Evolutionary conservation across 495 filamentous ascomycete species (phyloP).

Genomic region (Filosporella fistucella): DNA sequence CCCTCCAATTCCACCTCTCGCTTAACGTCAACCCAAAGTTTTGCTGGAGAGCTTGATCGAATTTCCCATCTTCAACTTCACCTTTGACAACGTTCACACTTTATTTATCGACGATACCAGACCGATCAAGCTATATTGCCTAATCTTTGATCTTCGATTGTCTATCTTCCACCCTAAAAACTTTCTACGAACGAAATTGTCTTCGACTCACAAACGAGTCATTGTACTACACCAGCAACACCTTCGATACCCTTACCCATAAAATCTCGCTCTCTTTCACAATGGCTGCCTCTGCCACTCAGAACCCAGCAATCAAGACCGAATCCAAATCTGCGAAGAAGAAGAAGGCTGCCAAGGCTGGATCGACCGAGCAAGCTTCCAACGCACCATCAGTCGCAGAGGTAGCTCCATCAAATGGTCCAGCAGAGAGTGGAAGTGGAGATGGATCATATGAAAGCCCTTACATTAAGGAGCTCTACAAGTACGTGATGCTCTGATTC

Average conservation of each 20-base stretch:
- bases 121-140: too few species aligned
- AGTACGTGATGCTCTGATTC: constrained; percentile 46
- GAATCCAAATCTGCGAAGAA: constrained; percentile 69
- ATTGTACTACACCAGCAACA: too few species aligned
- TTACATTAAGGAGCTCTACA: constrained; percentile 81
- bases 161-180: too few species aligned
- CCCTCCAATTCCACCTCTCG: too few species aligned
- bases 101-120: too few species aligned
- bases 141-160: background rate
- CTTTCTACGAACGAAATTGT: too few species aligned
- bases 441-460: constrained; percentile 60
- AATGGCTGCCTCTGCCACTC: constrained; percentile 46
- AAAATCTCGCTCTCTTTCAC: constrained; percentile 10
- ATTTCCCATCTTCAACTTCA: too few species aligned
- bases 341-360: constrained; percentile 60
- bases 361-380: constrained; percentile 38
- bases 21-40: too few species aligned
- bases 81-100: too few species aligned
- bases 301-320: constrained; percentile 42
- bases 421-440: constrained; percentile 39
- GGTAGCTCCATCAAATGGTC: constrained; percentile 28
- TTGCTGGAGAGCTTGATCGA: too few species aligned
- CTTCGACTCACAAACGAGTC: too few species aligned
- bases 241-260: too few species aligned
- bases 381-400: constrained; percentile 41